phyloP scores from a whole-genome alignment of 257 asterid species.

The Paulownia fortunei region DNA sequence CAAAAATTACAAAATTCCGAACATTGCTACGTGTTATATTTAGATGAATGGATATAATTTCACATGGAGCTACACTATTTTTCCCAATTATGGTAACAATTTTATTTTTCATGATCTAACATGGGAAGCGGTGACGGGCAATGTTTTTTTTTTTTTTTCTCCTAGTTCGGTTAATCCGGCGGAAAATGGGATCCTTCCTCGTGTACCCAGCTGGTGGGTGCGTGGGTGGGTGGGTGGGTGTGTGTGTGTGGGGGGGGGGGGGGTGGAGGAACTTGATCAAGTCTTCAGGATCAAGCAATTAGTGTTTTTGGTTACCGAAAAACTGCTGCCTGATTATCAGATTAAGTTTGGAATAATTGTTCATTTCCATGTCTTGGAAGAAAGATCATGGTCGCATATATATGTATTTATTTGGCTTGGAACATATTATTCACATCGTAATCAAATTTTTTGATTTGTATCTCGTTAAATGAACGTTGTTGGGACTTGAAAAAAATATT shows the following conservation, averaged over 20 bases:
- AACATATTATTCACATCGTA: too few relatives aligned
- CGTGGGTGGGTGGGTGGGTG: too few relatives aligned
- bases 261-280: neutral
- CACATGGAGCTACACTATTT: neutral
- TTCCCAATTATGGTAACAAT: neutral
- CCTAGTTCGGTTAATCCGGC: constrained; percentile 21
- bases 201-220: neutral
- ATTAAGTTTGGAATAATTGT: neutral
- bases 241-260: too few relatives aligned
- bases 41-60: neutral
- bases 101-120: constrained; percentile 4
- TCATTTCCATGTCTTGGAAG: neutral
- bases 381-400: neutral
- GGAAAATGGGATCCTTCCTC: constrained; percentile 24
- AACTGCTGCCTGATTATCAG: neutral
- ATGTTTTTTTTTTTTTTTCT: neutral
- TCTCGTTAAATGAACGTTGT: too few relatives aligned
- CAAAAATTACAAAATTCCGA: neutral
- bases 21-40: neutral
- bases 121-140: constrained; percentile 20
- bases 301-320: neutral
- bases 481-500: too few relatives aligned
- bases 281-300: neutral
- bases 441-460: too few relatives aligned
- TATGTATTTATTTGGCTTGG: too few relatives aligned